Conservation (phyloP, 1,284 basidiomycete species). For the Pyrrhoderma noxium region DNA sequence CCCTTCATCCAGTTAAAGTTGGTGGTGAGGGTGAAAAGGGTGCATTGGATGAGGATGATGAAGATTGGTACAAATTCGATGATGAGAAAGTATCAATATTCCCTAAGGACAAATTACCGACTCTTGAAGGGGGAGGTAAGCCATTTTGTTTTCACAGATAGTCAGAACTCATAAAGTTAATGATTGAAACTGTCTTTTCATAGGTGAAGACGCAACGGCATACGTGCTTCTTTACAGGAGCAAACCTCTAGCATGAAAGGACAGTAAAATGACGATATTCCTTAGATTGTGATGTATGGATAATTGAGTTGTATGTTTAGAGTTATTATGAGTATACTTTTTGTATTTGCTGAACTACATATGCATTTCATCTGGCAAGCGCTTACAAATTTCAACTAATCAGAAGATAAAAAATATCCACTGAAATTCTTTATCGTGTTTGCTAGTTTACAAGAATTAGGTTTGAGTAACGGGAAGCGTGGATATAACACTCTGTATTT, state of each 20-base stretch:
- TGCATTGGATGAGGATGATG: conserved; percentile 44
- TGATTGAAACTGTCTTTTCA: conserved; percentile 4
- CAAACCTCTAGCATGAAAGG: conserved; percentile 34
- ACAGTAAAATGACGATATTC: not conserved
- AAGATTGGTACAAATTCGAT: conserved; percentile 87
- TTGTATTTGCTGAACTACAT: too few relatives aligned
- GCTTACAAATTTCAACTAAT: too few relatives aligned
- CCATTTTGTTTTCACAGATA: conserved; percentile 22
- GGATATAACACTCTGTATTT: too few relatives aligned
- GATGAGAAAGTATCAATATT: conserved; percentile 87
- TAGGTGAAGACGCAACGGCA: conserved; percentile 69
- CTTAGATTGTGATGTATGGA: not conserved
- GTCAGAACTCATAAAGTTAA: conserved; percentile 11
- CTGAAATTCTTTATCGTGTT: too few relatives aligned
- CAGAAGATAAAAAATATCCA: too few relatives aligned
- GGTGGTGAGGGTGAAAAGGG: conserved; percentile 13
- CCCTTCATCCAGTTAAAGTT: conserved; percentile 40
- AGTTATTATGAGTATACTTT: too few relatives aligned
- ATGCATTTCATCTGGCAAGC: too few relatives aligned
- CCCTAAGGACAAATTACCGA: conserved; percentile 72
- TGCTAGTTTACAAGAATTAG: too few relatives aligned
- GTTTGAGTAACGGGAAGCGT: too few relatives aligned
- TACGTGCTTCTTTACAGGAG: conserved; percentile 82
- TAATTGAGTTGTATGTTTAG: too few relatives aligned
- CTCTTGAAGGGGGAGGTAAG: conserved; percentile 80